Base-by-base conservation (phyloP, 768 basidiomycete genomes). In the Paxillus ammoniavirescens region DNA sequence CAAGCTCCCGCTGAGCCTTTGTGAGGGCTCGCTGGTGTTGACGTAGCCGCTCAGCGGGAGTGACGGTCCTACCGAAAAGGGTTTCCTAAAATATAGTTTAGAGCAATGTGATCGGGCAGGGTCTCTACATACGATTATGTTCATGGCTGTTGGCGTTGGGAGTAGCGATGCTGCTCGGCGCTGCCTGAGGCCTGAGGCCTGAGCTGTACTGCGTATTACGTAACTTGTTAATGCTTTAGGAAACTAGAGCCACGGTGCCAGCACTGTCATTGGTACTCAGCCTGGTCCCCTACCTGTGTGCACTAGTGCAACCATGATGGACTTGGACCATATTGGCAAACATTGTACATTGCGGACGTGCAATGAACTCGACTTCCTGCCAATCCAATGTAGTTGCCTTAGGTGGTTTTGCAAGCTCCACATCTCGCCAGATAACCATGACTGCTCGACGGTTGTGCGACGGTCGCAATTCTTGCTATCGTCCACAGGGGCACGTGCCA, bases 1-100 rank as follows among this genome's bases (percentile, higher is more conserved):
- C 97, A 48, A 98, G 89, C 73, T 98, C 97, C 45, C 97, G 87
- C 73, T 98, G 95, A 8, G 97, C 97, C 71, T 98, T 98, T 35
- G 92, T 89, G 58, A 98, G 84, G 3, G 93, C 84, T 35, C 96
- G 88, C 71, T 99, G 97, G 70, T 99, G 95, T 73, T 98, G 93
- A 52, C 96, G 87, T 57, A 99, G 81, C 52, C 94, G 87, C 73
- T 99, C 97, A 23, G 96, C 96, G 15, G 97, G 97, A 15, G 96
- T 98, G 28, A 97, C 82, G 1, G 91, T 86, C 44, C 93, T 87
- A 9, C 96, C 96, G 69, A 98, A 98, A 41, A 98, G 85, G 0
- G 91, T 86, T 79, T 98, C 96, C 94, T 98, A 61, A 47, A n/a
- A 52, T 37, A 46, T 52, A 60, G 33, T 40, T 59, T 53, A 72